Conservation (phyloP, 2,329 filamentous ascomycete species). For the Endoconidiophora polonica region DNA sequence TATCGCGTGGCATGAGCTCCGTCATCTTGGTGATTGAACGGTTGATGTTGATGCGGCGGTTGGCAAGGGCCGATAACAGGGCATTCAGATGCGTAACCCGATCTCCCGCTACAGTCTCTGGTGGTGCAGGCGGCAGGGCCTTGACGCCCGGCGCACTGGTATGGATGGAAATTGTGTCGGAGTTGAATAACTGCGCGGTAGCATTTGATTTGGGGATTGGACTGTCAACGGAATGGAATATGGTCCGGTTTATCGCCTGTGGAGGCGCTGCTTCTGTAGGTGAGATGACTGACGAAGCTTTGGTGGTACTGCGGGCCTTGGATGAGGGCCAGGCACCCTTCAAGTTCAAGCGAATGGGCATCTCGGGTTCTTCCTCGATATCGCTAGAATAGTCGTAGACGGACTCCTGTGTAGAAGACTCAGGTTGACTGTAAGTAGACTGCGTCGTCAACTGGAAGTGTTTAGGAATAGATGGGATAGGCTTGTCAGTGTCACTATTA, state of each 20-base stretch:
- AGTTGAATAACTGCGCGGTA: slow-evolving; percentile 8
- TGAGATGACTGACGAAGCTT: background rate
- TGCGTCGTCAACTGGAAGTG: background rate
- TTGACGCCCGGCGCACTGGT: slow-evolving; percentile 26
- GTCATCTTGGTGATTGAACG: slow-evolving; percentile 62
- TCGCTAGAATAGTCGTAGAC: no score
- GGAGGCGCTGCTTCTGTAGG: background rate
- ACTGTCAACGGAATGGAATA: slow-evolving; percentile 2
- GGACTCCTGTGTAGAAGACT: background rate
- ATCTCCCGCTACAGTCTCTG: slow-evolving; percentile 41
- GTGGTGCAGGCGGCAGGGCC: slow-evolving; percentile 42
- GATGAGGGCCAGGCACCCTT: slow-evolving; percentile 5
- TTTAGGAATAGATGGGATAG: slow-evolving; percentile 21
- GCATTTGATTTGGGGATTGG: slow-evolving; percentile 5
- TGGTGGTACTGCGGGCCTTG: slow-evolving; percentile 4
- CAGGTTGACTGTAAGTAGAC: background rate
- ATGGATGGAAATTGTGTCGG: slow-evolving; percentile 12
- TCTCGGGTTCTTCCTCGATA: background rate
- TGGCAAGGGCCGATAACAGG: slow-evolving; percentile 45
- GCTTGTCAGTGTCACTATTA: slow-evolving; percentile 22
- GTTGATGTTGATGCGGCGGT: slow-evolving; percentile 54
- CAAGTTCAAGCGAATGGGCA: slow-evolving; percentile 7
- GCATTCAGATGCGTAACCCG: slow-evolving; percentile 51
- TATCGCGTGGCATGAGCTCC: slow-evolving; percentile 57
- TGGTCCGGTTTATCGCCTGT: background rate